These are phyloP conservation scores for Rhytidiadelphus loreus DNA, from an alignment of 225 moss, liverwort and hornwort genomes.

Conservation along the genomic window DNA sequence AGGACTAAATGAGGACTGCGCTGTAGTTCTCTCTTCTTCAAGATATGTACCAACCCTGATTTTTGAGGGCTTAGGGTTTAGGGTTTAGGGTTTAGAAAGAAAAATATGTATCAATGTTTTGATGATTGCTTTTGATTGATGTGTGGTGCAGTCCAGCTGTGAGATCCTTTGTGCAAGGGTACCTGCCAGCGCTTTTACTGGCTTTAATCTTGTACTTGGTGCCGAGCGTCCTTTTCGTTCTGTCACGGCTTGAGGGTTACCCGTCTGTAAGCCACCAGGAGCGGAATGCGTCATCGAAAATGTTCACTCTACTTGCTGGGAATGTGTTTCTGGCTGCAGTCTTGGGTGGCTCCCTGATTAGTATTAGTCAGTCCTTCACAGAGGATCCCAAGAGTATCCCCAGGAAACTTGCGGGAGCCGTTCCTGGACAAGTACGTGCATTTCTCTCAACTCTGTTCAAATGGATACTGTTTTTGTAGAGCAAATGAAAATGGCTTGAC, in stretches of 20 bases:
- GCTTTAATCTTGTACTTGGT: conserved; percentile 46
- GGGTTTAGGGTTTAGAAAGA: neutral
- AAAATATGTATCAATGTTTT: neutral
- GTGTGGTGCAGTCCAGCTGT: conserved; percentile 37
- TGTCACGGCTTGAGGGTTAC: conserved; percentile 61
- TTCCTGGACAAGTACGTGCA: conserved; percentile 17
- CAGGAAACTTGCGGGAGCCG: conserved; percentile 20
- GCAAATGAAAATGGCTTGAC: neutral
- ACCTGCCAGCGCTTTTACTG: conserved; percentile 65
- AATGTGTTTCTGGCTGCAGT: conserved; percentile 77
- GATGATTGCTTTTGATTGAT: neutral
- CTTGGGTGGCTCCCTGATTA: conserved; percentile 31
- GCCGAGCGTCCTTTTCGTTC: conserved; percentile 42
- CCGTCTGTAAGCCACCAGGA: conserved; percentile 66
- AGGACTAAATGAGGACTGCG: neutral
- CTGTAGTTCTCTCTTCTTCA: neutral
- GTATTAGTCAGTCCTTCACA: conserved; percentile 23
- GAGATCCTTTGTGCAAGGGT: conserved; percentile 51
- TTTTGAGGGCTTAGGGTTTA: neutral
- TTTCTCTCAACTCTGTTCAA: neutral
- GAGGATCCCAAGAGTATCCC: conserved; percentile 34
- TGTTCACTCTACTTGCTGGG: conserved; percentile 68
- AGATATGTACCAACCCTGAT: neutral
- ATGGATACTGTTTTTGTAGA: neutral
- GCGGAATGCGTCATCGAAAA: conserved; percentile 46